These are phyloP conservation scores for Irpex rosettiformis DNA, from an alignment of 1,284 basidiomycete genomes.

Conservation along the genomic window DNA sequence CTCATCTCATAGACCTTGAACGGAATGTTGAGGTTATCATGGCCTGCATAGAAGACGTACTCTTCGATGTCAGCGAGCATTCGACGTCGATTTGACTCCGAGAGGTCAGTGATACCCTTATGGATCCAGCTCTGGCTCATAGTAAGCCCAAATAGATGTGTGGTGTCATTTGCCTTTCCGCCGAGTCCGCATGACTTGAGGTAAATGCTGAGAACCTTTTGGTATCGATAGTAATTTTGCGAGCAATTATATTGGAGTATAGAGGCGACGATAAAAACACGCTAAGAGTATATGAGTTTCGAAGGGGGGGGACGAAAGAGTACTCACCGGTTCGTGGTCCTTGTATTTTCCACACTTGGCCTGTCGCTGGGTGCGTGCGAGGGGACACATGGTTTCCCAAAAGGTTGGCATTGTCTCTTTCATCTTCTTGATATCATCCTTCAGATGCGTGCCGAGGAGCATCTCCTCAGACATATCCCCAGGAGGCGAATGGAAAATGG, in stretches of 20 bases:
- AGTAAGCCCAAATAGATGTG: slow-evolving; percentile 24
- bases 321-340: slow-evolving; percentile 25
- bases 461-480: slow-evolving; percentile 9
- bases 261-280: slow-evolving; percentile 24
- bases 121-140: slow-evolving; percentile 29
- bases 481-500: neutral
- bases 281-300: slow-evolving; percentile 9
- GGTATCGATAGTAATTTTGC: slow-evolving; percentile 24
- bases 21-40: slow-evolving; percentile 37
- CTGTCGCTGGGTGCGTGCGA: slow-evolving; percentile 20
- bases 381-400: slow-evolving; percentile 20
- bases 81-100: neutral
- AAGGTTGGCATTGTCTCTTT: slow-evolving; percentile 17
- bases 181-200: slow-evolving; percentile 25
- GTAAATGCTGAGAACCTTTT: slow-evolving; percentile 29
- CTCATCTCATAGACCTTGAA: slow-evolving; percentile 35
- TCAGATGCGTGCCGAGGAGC: slow-evolving; percentile 5
- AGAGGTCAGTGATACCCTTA: slow-evolving; percentile 6
- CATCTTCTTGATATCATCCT: slow-evolving; percentile 10
- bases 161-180: slow-evolving; percentile 25
- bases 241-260: slow-evolving; percentile 27
- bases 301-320: neutral
- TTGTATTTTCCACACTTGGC: slow-evolving; percentile 22
- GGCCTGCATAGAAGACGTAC: slow-evolving; percentile 26
- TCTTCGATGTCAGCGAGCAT: slow-evolving; percentile 14